These are phyloP conservation scores for Acer campestre DNA, from an alignment of 345 rosid species.

Conservation along the genomic window DNA sequence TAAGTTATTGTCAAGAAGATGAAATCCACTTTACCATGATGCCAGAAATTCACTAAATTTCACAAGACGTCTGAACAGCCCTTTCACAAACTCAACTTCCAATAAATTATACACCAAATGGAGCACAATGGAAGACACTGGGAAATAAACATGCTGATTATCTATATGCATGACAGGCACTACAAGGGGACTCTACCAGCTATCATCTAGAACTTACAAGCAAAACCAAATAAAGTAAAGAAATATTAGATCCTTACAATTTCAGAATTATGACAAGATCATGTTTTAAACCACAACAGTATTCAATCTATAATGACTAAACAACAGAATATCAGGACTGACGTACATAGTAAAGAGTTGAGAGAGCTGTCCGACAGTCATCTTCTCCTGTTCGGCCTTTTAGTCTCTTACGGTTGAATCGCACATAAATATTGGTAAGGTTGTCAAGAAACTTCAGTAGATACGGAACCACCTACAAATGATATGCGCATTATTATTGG, in stretches of 20 bases:
- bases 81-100: neutral
- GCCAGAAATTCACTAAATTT: neutral
- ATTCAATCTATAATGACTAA: neutral
- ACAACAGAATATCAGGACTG: conserved; percentile 14
- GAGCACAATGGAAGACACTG: neutral
- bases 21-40: neutral
- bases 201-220: neutral
- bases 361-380: conserved; percentile 87
- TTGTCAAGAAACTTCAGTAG: conserved; percentile 92
- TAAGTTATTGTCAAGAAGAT: neutral
- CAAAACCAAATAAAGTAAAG: neutral
- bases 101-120: neutral
- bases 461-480: conserved; percentile 85
- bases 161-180: neutral
- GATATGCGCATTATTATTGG: neutral
- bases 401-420: conserved; percentile 95
- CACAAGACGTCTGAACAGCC: neutral
- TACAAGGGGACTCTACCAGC: neutral
- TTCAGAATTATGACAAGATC: neutral
- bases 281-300: too few relatives aligned
- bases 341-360: conserved; percentile 88
- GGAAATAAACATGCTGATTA: neutral
- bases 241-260: neutral
- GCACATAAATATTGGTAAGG: conserved; percentile 95
- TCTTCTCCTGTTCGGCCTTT: conserved; percentile 94